Conservation (phyloP, 2,329 filamentous ascomycete species). For the Cladosporium phlei region DNA sequence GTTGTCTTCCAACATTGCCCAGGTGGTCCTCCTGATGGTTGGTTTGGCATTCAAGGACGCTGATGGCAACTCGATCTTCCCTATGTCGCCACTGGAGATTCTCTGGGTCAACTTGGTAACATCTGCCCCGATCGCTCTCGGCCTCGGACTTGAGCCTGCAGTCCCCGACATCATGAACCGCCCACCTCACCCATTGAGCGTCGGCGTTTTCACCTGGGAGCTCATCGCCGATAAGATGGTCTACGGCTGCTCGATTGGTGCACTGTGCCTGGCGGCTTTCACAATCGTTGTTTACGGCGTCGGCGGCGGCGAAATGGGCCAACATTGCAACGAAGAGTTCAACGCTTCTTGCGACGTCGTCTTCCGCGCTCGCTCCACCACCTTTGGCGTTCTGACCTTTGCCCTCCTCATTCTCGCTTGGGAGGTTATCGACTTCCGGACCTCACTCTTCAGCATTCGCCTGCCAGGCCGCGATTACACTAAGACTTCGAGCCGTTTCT, state of each 20-base stretch:
- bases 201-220: slow-evolving; percentile 39
- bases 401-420: slow-evolving; percentile 40
- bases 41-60: slow-evolving; percentile 40
- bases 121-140: slow-evolving; percentile 40
- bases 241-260: slow-evolving; percentile 40
- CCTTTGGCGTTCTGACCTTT: slow-evolving; percentile 39
- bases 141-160: slow-evolving; percentile 40
- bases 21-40: slow-evolving; percentile 40
- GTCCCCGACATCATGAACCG: slow-evolving; percentile 41
- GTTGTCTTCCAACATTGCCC: slow-evolving; percentile 42
- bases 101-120: slow-evolving; percentile 43
- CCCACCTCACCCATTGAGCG: slow-evolving; percentile 36
- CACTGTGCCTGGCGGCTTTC: slow-evolving; percentile 37
- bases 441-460: slow-evolving; percentile 10
- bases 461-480: slow-evolving; percentile 8
- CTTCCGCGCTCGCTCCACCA: slow-evolving; percentile 39
- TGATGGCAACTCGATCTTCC: slow-evolving; percentile 38
- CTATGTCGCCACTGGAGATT: slow-evolving; percentile 40
- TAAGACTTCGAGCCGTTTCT: slow-evolving; percentile 13
- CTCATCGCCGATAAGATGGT: slow-evolving; percentile 42
- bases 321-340: slow-evolving; percentile 38
- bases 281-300: slow-evolving; percentile 38
- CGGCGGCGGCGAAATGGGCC: slow-evolving; percentile 35
- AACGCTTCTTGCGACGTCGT: slow-evolving; percentile 36
- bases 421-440: slow-evolving; percentile 36